Evolutionary conservation across 352 stramenopile species (phyloP), one percentile per base, ranked within the genome.

Genomic region (Phytophthora aleatoria): DNA sequence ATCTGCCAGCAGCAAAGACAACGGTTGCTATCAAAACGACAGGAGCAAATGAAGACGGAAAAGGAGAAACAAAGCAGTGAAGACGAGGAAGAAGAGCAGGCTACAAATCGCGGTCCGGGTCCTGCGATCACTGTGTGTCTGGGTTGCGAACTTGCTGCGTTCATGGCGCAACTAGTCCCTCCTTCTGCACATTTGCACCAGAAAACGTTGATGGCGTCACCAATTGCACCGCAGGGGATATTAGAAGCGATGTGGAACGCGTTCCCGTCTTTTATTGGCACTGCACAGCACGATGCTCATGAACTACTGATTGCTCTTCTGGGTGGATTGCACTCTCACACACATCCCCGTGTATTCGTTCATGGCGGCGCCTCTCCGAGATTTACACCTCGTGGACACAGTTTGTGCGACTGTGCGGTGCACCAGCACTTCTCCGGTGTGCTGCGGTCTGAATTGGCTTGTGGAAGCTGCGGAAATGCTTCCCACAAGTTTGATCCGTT

Each of bases 271-370:
- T 87, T 90, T 45, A 74, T 88, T 30, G 71, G 80, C 44, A 75
- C 76, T 20, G 71, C 83, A 20, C 86, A 95, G 57, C 86, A 95
- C 38, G 86, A 95, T 61, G 86, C 86, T 24, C 81, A 91, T 61
- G 84, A 92, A 63, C 75, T 95, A 42, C 68, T 93, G 20, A 77
- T 90, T 43, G 71, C 83, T 26, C 53, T 95, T 16, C 50, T 92
- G 16, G 80, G 77, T n/a, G 75, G 75, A 5, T 55, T 95, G 3
- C 81, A 89, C 43, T 71, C 78, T 3, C 79, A 90, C 48, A 91
- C 81, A 13, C 74, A 89, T 28, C 63, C 76, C 8, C 73, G 74
- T 24, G 71, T 81, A 49, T 77, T 79, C 33, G 49, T 77, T 36
- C 63, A 71, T 44, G 69, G 69, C 3, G 69, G 64, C 9, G 64